Conservation (phyloP, 192 early-diverging fungal species). For the Podochytrium sp. region DNA sequence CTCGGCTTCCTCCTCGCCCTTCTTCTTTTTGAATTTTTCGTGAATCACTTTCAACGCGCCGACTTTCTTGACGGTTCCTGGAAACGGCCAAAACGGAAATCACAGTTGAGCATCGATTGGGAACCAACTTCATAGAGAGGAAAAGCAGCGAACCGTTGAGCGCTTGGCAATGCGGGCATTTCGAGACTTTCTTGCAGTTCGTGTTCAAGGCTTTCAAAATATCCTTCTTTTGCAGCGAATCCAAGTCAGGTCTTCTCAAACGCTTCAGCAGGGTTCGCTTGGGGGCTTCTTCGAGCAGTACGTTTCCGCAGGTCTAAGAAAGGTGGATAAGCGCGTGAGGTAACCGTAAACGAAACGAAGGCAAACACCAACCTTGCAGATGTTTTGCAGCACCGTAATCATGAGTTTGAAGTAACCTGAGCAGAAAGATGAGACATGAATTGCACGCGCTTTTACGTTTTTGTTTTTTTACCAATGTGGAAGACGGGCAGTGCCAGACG, state of each 20-base stretch:
- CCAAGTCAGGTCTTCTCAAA: slow-evolving; percentile 77
- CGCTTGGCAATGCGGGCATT: slow-evolving; percentile 81
- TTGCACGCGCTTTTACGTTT: not conserved
- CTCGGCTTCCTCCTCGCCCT: slow-evolving; percentile 73
- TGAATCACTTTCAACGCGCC: slow-evolving; percentile 94
- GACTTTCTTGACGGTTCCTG: slow-evolving; percentile 91
- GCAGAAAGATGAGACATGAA: not conserved
- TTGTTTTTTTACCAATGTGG: slow-evolving; percentile 76
- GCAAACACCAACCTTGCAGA: slow-evolving; percentile 82
- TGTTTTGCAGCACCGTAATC: slow-evolving; percentile 89
- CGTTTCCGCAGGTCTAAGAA: slow-evolving; percentile 77
- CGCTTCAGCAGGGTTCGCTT: slow-evolving; percentile 71
- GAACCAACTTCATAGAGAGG: not conserved
- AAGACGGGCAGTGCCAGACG: slow-evolving; percentile 93
- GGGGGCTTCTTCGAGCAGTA: slow-evolving; percentile 83
- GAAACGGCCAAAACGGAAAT: not conserved
- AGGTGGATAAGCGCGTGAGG: not conserved
- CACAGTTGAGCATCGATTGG: not conserved
- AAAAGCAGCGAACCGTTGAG: slow-evolving; percentile 67
- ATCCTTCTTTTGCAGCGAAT: slow-evolving; percentile 76
- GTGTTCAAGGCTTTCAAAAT: slow-evolving; percentile 84
- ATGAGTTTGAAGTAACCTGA: slow-evolving; percentile 82
- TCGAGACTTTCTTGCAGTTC: slow-evolving; percentile 83
- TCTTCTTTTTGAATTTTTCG: slow-evolving; percentile 89
- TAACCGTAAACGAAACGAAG: not conserved